phyloP scores from a whole-genome alignment of 768 basidiomycete genomes.

The Tulasnella sp. region DNA sequence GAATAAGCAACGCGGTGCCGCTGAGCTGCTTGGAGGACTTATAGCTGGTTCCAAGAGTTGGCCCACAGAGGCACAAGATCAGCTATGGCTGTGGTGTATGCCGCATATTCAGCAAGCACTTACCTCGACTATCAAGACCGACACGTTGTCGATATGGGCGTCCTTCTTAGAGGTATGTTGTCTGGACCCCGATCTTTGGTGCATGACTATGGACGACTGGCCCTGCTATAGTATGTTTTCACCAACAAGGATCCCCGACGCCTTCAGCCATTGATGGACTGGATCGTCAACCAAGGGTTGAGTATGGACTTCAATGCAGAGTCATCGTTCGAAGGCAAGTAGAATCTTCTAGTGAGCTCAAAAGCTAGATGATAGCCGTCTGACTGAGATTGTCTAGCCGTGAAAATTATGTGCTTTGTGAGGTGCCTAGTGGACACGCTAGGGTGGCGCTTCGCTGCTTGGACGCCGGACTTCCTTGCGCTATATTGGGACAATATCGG shows the following conservation, averaged over 20 bases:
- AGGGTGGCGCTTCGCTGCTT: conserved; percentile 70
- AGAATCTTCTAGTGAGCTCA: conserved; percentile 10
- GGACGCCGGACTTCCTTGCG: conserved; percentile 57
- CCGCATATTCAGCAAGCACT: conserved; percentile 58
- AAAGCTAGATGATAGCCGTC: neutral
- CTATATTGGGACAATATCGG: conserved; percentile 61
- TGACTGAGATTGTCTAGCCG: conserved; percentile 27
- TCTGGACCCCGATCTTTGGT: conserved; percentile 5
- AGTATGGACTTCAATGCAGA: conserved; percentile 69
- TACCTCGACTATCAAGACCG: conserved; percentile 62
- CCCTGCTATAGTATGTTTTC: conserved; percentile 52
- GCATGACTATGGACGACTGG: neutral
- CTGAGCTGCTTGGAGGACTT: conserved; percentile 72
- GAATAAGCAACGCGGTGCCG: conserved; percentile 80
- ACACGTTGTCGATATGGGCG: conserved; percentile 70
- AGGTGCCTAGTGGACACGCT: conserved; percentile 62
- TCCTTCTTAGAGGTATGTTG: conserved; percentile 58
- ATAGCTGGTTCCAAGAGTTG: conserved; percentile 76
- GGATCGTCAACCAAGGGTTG: conserved; percentile 51
- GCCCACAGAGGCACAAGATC: conserved; percentile 56
- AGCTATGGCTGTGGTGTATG: conserved; percentile 72
- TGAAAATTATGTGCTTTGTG: conserved; percentile 58
- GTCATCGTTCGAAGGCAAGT: conserved; percentile 57
- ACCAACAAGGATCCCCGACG: conserved; percentile 74
- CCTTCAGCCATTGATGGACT: conserved; percentile 67